A percentile compares a stretch with the other conserved stretches of the same genome.
Conservation (phyloP, 192 early-diverging fungal genomes). For the Gonapodya sp. region DNA sequence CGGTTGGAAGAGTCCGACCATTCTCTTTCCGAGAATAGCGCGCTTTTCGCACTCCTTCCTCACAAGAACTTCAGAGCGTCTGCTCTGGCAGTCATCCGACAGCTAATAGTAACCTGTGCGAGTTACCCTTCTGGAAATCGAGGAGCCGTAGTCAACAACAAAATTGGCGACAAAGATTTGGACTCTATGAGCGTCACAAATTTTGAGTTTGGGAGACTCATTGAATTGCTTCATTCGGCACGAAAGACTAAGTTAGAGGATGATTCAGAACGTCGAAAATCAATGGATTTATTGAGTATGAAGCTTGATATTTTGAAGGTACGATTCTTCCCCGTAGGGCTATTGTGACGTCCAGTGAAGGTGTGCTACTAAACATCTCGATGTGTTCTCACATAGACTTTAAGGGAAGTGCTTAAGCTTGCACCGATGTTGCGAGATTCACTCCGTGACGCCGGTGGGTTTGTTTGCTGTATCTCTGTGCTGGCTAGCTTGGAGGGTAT, state of each 20-base stretch:
- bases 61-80: background rate
- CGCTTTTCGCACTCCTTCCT: background rate
- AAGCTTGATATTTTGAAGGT: background rate
- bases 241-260: background rate
- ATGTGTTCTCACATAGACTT: background rate
- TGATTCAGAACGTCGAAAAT: background rate
- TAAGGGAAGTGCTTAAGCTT: background rate
- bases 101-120: background rate
- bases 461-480: background rate
- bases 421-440: background rate
- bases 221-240: background rate
- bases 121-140: too few species aligned
- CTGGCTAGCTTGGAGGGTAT: background rate
- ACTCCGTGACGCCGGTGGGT: constrained; percentile 5
- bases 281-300: too few species aligned
- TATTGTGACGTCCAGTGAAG: too few species aligned
- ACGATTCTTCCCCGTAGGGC: too few species aligned
- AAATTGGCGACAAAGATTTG: too few species aligned
- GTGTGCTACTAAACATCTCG: background rate
- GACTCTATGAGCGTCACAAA: background rate
- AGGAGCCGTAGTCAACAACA: too few species aligned
- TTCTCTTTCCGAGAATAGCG: too few species aligned
- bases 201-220: background rate
- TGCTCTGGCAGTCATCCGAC: background rate
- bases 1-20: background rate